Evolutionary conservation across 139 green algal genomes (phyloP), one percentile per base, ranked within the genome.

Genomic region (Trebouxia sp.): DNA sequence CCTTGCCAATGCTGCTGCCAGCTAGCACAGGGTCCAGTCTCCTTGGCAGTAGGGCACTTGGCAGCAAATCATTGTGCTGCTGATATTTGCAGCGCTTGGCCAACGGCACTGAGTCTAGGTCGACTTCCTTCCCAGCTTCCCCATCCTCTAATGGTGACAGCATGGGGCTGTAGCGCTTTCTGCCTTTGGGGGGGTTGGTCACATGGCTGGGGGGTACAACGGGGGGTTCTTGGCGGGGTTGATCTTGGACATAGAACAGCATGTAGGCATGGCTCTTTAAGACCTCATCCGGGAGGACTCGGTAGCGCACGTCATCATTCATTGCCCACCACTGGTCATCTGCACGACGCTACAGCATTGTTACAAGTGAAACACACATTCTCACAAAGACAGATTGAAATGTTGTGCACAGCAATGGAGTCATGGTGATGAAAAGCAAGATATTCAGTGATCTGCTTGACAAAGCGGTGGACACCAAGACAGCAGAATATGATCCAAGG

Each of bases 191-290:
- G 10, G 62, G 62, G 11, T 35, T 35, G 15, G 32, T 22, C 1
- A 72, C 62, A 72, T 72, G 62, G 62, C 62, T 72, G 11, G 35
- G 62, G 12, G 62, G 62, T 35, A 72, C 32, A 5, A 72, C 32
- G 5, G 62, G 62, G 62, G 32, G 35, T 1, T 72, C 14, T 45
- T 72, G 62, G 9, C 62, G 62, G 32, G 62, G 62, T 35, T 30
- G 15, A 35, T 14, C 11, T 17, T 35, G 32, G n/a, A 72, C 62
- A 32, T 72, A 72, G 35, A 72, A 72, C 12, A 72, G 62, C 32
- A 72, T 72, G 32, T 72, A 72, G 32, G 62, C 62, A 45, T 72
- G 14, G 62, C 62, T 30, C 3, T 26, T 45, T 4, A 72, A 7
- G 15, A 72, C 62, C 62, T 72, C 62, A 8, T 30, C 20, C 6